Base-by-base conservation (phyloP, 345 rosid genomes). In the Carallia pectinifolia region DNA sequence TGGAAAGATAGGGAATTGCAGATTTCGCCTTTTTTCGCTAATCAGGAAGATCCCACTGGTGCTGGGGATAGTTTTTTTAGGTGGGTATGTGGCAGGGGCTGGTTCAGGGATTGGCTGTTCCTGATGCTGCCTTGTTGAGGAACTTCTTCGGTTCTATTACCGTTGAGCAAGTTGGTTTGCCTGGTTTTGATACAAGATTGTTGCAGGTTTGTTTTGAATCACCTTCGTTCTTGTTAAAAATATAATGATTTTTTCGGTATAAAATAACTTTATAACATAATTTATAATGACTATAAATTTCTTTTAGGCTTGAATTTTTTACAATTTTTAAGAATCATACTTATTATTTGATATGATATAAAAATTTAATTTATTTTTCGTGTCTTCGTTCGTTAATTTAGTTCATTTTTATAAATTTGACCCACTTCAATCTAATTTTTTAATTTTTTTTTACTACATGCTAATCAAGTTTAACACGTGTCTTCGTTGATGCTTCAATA, bases 21-120 rank as follows among this genome's bases (percentile, higher is more conserved):
- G 48, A 67, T 92, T 52, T 74, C 77, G 38, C 99, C 99, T 0
- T 95, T 95, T 62, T 10, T 16, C 60, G 97, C 94, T 0, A 77
- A 73, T 78, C 92, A 90, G 85, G 80, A 88, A 62, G 99, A 92
- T 85, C 99, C 99, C 5, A 96, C 99, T 0, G 99, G 99, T 8
- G 99, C 99, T 1, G 99, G 98, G 30, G 98, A 96, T 59, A 92
- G 97, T 23, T 40, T 96, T 88, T 58, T 79, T 92, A 0, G 97
- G 97, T 23, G 99, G 99, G 15, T 75, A 92, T 56, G 93, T 84
- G 61, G 84, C 81, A n/a, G 2, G 99, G 99, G 0, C 83, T 92
- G 81, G 91, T 84, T 30, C 87, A 85, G 44, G 94, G 93, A 2
- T 79, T 96, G 85, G 62, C 80, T 17, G 87, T 89, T 44, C 85